A percentile compares a stretch with the other conserved stretches of the same genome.
These are phyloP conservation scores for Atkinsonella texensis DNA, from an alignment of 2,329 filamentous ascomycete genomes.

Conservation along the genomic window DNA sequence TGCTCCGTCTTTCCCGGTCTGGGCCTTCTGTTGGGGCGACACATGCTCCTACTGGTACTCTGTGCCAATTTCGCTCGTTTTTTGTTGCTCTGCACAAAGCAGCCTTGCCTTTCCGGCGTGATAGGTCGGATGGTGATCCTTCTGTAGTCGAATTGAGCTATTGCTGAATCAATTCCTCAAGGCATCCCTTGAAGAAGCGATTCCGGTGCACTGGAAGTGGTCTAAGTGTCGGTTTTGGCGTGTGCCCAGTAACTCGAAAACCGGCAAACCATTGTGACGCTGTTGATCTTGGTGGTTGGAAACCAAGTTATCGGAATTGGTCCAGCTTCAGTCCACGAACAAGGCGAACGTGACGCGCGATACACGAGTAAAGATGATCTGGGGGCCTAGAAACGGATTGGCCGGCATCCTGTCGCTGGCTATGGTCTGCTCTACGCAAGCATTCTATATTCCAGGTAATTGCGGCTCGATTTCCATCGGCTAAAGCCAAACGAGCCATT, in stretches of 20 bases:
- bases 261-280: too few relatives aligned
- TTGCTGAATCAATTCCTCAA: neutral
- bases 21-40: neutral
- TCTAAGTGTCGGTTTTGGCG: too few relatives aligned
- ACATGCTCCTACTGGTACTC: constrained; percentile 26
- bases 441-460: constrained; percentile 80
- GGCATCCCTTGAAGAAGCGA: neutral
- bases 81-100: constrained; percentile 2
- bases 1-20: neutral
- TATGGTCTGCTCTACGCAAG: constrained; percentile 28
- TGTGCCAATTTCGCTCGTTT: constrained; percentile 44
- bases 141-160: neutral
- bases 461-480: neutral
- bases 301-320: neutral
- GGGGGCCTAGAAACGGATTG: constrained; percentile 21
- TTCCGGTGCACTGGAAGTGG: too few relatives aligned
- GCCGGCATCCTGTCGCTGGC: constrained; percentile 32
- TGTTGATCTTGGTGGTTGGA: neutral
- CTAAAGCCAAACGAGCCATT: neutral
- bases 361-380: constrained; percentile 9
- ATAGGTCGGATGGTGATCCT: neutral
- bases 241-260: too few relatives aligned
- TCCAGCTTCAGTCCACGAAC: neutral
- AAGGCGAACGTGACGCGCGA: neutral
- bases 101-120: neutral